These are phyloP conservation scores for Amyloporia xantha DNA, from an alignment of 768 basidiomycete genomes.

Conservation along the genomic window DNA sequence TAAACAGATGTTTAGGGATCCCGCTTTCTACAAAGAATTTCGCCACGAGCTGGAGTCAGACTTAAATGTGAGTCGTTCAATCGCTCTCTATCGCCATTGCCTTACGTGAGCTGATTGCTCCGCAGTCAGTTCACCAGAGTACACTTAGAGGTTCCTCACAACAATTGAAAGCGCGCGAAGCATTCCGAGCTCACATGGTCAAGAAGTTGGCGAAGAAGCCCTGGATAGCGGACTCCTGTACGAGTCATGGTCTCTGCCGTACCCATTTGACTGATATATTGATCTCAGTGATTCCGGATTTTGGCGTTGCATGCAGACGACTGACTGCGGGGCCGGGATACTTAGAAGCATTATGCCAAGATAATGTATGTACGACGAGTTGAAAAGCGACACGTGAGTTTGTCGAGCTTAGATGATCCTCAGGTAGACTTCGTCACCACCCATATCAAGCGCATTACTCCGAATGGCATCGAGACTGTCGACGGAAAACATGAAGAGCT, in stretches of 20 bases:
- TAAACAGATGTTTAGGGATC: slow-evolving; percentile 42
- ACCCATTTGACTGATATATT: background rate
- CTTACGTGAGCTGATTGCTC: background rate
- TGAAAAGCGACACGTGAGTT: too few species aligned
- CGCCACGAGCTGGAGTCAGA: slow-evolving; percentile 41
- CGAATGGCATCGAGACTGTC: slow-evolving; percentile 46
- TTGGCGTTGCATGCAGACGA: slow-evolving; percentile 53
- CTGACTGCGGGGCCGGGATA: slow-evolving; percentile 65
- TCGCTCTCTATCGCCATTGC: background rate
- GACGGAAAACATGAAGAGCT: slow-evolving; percentile 50
- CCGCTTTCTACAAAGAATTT: slow-evolving; percentile 41
- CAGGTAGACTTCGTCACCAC: slow-evolving; percentile 49
- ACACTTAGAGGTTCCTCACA: slow-evolving; percentile 36
- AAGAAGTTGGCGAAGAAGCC: slow-evolving; percentile 48
- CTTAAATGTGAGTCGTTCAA: slow-evolving; percentile 36
- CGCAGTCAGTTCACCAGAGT: slow-evolving; percentile 14
- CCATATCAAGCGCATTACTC: slow-evolving; percentile 44
- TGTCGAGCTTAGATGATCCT: too few species aligned
- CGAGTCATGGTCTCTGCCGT: slow-evolving; percentile 7
- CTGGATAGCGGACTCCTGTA: slow-evolving; percentile 52
- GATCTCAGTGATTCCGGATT: slow-evolving; percentile 50
- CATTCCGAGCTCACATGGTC: slow-evolving; percentile 41
- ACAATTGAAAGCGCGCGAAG: slow-evolving; percentile 28
- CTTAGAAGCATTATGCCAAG: slow-evolving; percentile 55
- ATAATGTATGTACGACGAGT: slow-evolving; percentile 45